Evolutionary conservation across 192 early-diverging fungal species (phyloP).

Genomic region (Fimicolochytrium jonesii): DNA sequence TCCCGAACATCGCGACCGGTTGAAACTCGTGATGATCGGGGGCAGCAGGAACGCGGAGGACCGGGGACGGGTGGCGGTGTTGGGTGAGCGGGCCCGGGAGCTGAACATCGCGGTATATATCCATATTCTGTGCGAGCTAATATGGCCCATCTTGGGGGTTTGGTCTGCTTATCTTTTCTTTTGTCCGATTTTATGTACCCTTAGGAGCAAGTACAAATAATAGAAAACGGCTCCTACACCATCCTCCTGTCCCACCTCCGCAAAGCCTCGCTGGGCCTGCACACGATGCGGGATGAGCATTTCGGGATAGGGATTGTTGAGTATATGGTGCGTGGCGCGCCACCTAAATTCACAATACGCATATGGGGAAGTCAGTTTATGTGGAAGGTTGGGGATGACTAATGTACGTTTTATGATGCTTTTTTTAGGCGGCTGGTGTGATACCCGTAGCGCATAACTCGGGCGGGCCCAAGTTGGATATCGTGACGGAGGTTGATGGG

Average conservation of each 20-base stretch:
- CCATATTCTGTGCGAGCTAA: no score
- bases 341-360: no score
- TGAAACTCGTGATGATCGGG: conserved; percentile 77
- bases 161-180: no score
- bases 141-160: no score
- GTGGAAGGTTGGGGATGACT: no score
- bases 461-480: conserved; percentile 83
- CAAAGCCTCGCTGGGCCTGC: conserved; percentile 71
- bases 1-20: conserved; percentile 42
- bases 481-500: conserved; percentile 40
- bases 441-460: conserved; percentile 79
- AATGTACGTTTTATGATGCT: no score
- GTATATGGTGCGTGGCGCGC: conserved; percentile 88
- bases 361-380: no score
- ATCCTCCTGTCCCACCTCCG: conserved; percentile 61
- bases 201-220: conserved; percentile 69
- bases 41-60: conserved; percentile 81
- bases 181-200: conserved; percentile 3
- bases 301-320: conserved; percentile 98
- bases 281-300: conserved; percentile 98
- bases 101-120: conserved; percentile 55
- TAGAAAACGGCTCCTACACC: conserved; percentile 76
- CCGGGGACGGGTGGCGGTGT: conserved; percentile 54
- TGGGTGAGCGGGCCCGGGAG: conserved; percentile 42
- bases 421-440: conserved; percentile 68